These are phyloP conservation scores for Trichosporon ovoides DNA, from an alignment of 1,284 basidiomycete genomes.

Conservation along the genomic window DNA sequence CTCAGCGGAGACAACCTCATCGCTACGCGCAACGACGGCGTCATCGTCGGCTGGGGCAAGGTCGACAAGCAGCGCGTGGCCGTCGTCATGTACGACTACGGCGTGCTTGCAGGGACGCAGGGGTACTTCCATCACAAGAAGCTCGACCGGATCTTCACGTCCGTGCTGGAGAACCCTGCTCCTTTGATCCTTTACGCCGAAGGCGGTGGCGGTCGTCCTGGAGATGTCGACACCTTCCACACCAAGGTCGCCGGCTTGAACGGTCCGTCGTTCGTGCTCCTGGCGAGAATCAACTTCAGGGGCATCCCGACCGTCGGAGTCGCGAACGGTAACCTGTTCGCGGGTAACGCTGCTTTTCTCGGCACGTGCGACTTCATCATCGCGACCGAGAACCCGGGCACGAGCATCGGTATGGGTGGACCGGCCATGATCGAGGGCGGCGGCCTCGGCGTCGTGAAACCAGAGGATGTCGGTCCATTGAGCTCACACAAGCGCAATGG, in stretches of 20 bases:
- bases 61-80: conserved; percentile 17
- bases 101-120: conserved; percentile 20
- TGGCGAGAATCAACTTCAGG: conserved; percentile 17
- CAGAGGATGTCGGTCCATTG: conserved; percentile 19
- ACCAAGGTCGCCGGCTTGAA: conserved; percentile 16
- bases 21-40: conserved; percentile 20
- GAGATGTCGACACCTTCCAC: conserved; percentile 18
- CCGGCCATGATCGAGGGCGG: conserved; percentile 23
- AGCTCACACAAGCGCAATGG: conserved; percentile 17
- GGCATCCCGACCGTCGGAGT: conserved; percentile 21
- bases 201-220: conserved; percentile 19
- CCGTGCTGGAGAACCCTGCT: conserved; percentile 18
- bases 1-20: conserved; percentile 7
- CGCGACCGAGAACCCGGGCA: conserved; percentile 15
- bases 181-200: conserved; percentile 22
- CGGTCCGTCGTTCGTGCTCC: conserved; percentile 14
- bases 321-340: conserved; percentile 21
- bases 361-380: conserved; percentile 20
- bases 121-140: conserved; percentile 22
- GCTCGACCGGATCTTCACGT: conserved; percentile 19
- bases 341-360: conserved; percentile 17
- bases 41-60: conserved; percentile 23
- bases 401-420: conserved; percentile 20
- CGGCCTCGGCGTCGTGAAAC: conserved; percentile 13
- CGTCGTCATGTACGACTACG: conserved; percentile 20